These are phyloP conservation scores for Calocybe indica DNA, from an alignment of 768 basidiomycete species.

Conservation along the genomic window DNA sequence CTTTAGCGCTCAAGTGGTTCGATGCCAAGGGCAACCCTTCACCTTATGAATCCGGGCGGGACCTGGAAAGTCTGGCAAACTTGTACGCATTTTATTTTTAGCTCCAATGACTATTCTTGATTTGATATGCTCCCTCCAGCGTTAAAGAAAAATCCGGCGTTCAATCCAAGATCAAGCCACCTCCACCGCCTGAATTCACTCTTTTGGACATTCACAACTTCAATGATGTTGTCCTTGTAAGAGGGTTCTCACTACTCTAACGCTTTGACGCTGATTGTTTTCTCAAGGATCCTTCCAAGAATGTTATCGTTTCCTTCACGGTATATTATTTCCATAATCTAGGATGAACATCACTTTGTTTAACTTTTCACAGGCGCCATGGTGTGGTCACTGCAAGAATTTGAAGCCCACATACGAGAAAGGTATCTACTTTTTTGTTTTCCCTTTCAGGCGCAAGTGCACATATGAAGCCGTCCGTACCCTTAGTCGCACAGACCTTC, in stretches of 20 bases:
- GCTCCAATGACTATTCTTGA: neutral
- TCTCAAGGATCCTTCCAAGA: slow-evolving; percentile 58
- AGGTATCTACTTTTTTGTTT: slow-evolving; percentile 31
- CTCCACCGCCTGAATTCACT: slow-evolving; percentile 66
- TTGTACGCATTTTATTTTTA: slow-evolving; percentile 49
- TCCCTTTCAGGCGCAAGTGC: neutral
- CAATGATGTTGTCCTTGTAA: slow-evolving; percentile 64
- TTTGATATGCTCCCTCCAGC: slow-evolving; percentile 30
- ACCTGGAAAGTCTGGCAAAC: slow-evolving; percentile 66
- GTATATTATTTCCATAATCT: slow-evolving; percentile 28
- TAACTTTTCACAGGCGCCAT: slow-evolving; percentile 43
- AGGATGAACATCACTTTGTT: slow-evolving; percentile 1
- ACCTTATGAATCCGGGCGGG: slow-evolving; percentile 73
- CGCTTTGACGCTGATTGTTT: neutral
- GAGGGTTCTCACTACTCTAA: slow-evolving; percentile 8
- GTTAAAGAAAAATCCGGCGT: slow-evolving; percentile 70
- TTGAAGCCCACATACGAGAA: slow-evolving; percentile 86
- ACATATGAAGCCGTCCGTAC: too few species aligned
- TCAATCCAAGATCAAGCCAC: slow-evolving; percentile 84
- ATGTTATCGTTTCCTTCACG: slow-evolving; percentile 83
- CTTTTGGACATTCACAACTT: slow-evolving; percentile 71
- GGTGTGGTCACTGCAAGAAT: slow-evolving; percentile 95
- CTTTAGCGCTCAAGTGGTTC: slow-evolving; percentile 88
- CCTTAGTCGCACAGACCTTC: slow-evolving; percentile 70
- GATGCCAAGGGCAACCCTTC: slow-evolving; percentile 58